Evolutionary conservation across 1,284 basidiomycete species (phyloP).

Genomic region (Trametes hirsuta): DNA sequence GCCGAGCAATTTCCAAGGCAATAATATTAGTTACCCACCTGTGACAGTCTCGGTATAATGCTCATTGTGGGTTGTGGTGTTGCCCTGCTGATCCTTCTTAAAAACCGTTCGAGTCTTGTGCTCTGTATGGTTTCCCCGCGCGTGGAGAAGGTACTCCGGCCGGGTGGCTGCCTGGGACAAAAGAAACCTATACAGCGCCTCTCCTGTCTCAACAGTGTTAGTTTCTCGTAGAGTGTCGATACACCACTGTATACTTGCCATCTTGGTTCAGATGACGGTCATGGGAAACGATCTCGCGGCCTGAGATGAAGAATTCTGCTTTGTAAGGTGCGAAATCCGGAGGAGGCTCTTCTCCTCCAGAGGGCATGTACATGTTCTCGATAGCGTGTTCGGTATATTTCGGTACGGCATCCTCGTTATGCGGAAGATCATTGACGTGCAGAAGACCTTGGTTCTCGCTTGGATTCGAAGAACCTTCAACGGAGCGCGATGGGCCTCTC

Average conservation of each 20-base stretch:
- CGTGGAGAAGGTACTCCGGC: conserved; percentile 55
- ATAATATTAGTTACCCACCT: conserved; percentile 9
- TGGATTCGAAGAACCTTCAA: no score
- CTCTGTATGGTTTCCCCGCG: conserved; percentile 63
- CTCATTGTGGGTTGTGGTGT: conserved; percentile 49
- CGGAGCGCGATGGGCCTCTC: background rate
- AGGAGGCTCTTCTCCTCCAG: conserved; percentile 48
- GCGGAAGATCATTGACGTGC: conserved; percentile 10
- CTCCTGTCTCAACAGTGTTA: conserved; percentile 47
- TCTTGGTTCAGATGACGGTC: conserved; percentile 75
- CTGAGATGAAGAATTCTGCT: conserved; percentile 58
- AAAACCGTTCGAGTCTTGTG: conserved; percentile 52
- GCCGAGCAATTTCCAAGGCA: background rate
- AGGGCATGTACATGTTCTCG: conserved; percentile 29
- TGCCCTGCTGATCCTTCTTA: conserved; percentile 39
- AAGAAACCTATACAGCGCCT: conserved; percentile 75
- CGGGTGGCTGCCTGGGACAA: conserved; percentile 53
- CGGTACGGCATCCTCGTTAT: conserved; percentile 11
- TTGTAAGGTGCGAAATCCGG: conserved; percentile 66
- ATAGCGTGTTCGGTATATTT: conserved; percentile 25
- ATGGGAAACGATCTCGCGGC: conserved; percentile 66
- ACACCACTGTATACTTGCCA: conserved; percentile 41
- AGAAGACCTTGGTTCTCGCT: background rate
- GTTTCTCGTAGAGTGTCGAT: conserved; percentile 22
- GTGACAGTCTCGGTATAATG: conserved; percentile 56